A percentile compares a stretch with the other conserved stretches of the same genome.
phyloP scores from a whole-genome alignment of 345 rosid genomes.

The Sapria himalayana region DNA sequence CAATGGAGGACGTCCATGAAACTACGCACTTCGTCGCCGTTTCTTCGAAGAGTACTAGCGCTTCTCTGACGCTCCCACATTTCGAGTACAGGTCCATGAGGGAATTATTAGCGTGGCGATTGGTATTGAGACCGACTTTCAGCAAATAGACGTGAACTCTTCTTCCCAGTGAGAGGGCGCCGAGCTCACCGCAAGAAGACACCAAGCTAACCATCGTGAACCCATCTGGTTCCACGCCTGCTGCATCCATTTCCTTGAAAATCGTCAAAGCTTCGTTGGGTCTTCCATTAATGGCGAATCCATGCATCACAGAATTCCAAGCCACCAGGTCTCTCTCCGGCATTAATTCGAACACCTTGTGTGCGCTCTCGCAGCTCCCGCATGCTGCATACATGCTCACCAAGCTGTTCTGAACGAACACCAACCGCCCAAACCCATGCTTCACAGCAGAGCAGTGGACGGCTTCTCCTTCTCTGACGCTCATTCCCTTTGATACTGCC shows the following conservation, averaged over 20 bases:
- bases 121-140: conserved; percentile 30
- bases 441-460: conserved; percentile 27
- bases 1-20: conserved; percentile 67
- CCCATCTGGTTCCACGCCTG: conserved; percentile 48
- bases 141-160: conserved; percentile 40
- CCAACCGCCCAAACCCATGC: conserved; percentile 45
- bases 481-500: conserved; percentile 34
- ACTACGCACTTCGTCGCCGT: conserved; percentile 41
- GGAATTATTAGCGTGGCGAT: conserved; percentile 32
- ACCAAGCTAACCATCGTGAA: conserved; percentile 61
- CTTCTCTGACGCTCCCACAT: conserved; percentile 40
- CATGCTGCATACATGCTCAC: conserved; percentile 31
- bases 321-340: conserved; percentile 45
- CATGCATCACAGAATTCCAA: conserved; percentile 84
- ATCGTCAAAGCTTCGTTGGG: conserved; percentile 41
- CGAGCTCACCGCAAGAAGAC: conserved; percentile 63
- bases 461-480: conserved; percentile 25
- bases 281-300: conserved; percentile 49
- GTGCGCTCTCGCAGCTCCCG: conserved; percentile 25
- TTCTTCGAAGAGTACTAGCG: conserved; percentile 29
- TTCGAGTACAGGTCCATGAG: conserved; percentile 67
- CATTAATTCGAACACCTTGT: conserved; percentile 53
- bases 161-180: conserved; percentile 47
- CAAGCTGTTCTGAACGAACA: conserved; percentile 51
- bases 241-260: conserved; percentile 29